A percentile compares a stretch with the other conserved stretches of the same genome.
phyloP scores from a whole-genome alignment of 2,329 filamentous ascomycete genomes.

The Pezicula neosporulosa region DNA sequence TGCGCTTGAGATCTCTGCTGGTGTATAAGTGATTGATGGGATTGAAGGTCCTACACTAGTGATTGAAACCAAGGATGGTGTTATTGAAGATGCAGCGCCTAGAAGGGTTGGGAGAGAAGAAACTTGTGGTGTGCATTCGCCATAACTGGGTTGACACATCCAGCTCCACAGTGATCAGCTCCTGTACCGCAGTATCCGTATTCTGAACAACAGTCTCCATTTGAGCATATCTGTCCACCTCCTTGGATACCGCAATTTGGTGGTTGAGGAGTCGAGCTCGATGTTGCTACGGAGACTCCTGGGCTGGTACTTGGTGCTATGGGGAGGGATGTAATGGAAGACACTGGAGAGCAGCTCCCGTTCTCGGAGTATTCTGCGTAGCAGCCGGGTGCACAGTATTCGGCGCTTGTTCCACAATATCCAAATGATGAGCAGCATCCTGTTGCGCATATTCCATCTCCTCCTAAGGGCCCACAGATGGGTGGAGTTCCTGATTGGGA shows the following conservation, averaged over 20 bases:
- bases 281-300: not conserved
- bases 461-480: not conserved
- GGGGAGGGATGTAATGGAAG: not conserved
- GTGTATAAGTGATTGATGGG: not conserved
- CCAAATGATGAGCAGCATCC: not conserved
- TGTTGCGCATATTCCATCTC: not conserved
- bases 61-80: not conserved
- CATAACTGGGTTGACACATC: not conserved
- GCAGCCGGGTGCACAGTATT: not conserved
- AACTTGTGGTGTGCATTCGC: not conserved
- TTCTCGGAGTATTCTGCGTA: not conserved
- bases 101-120: not conserved
- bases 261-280: not conserved
- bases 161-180: not conserved
- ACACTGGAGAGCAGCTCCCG: not conserved
- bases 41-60: not conserved
- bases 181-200: conserved; percentile 1
- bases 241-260: not conserved
- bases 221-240: not conserved
- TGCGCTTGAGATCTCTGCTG: not conserved
- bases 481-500: not conserved
- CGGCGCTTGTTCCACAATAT: not conserved
- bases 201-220: not conserved
- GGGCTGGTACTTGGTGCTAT: not conserved
- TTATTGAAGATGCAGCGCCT: not conserved